Conservation (phyloP, 2,329 filamentous ascomycete species). For the Torrubiella hemipterigena region DNA sequence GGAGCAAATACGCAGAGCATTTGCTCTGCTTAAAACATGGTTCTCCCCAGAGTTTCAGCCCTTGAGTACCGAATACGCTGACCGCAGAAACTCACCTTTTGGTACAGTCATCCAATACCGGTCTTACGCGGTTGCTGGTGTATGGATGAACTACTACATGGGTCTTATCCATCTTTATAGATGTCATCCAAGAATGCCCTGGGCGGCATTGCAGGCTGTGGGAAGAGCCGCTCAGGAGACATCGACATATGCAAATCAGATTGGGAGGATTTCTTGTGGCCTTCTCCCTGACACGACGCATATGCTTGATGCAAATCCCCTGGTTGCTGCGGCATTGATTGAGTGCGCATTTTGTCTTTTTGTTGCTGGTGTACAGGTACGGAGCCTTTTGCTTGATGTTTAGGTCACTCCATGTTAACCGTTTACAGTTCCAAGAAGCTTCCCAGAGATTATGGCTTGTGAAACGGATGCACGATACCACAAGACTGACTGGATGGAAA, state of each 20-base stretch:
- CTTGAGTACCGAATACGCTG: constrained; percentile 54
- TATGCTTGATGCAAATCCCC: constrained; percentile 55
- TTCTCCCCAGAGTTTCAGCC: constrained; percentile 69
- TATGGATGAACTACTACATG: constrained; percentile 85
- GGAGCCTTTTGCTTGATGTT: no score
- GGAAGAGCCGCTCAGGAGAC: constrained; percentile 66
- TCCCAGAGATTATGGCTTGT: constrained; percentile 70
- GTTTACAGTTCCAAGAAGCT: constrained; percentile 52
- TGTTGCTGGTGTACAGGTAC: constrained; percentile 67
- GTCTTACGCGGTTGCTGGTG: constrained; percentile 73
- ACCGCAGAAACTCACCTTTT: constrained; percentile 58
- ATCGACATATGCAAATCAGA: constrained; percentile 54
- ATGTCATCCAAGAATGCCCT: constrained; percentile 80
- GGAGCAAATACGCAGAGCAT: constrained; percentile 60
- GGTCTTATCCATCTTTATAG: constrained; percentile 72
- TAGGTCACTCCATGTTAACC: no score
- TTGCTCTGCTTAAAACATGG: constrained; percentile 51
- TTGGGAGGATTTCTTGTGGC: constrained; percentile 73
- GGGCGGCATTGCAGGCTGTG: constrained; percentile 77
- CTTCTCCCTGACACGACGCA: constrained; percentile 42
- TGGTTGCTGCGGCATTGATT: constrained; percentile 68
- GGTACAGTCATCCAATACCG: constrained; percentile 71
- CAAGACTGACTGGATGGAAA: constrained; percentile 76
- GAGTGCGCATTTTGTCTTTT: constrained; percentile 77
- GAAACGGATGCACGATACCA: constrained; percentile 60